A percentile compares a stretch with the other conserved stretches of the same genome.
These are phyloP conservation scores for Adansonia gregorii DNA, from an alignment of 441 rosid genomes.

Conservation along the genomic window DNA sequence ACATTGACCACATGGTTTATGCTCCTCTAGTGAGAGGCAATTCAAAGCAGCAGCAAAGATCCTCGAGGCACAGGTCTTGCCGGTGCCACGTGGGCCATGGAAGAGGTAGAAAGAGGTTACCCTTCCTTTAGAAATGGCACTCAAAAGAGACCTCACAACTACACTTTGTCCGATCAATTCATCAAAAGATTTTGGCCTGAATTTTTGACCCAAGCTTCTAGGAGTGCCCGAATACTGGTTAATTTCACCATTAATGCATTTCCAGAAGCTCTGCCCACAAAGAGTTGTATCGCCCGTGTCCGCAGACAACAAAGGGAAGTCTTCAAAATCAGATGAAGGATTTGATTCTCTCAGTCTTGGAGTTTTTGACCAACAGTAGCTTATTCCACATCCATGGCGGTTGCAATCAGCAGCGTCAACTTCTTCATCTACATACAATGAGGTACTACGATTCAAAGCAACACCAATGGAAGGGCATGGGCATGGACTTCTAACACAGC, in stretches of 20 bases:
- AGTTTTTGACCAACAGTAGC: slow-evolving; percentile 86
- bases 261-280: slow-evolving; percentile 39
- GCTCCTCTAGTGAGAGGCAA: slow-evolving; percentile 67
- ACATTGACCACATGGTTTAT: slow-evolving; percentile 83
- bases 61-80: slow-evolving; percentile 85
- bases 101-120: slow-evolving; percentile 73
- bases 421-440: slow-evolving; percentile 57
- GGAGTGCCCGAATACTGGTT: slow-evolving; percentile 46
- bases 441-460: slow-evolving; percentile 48
- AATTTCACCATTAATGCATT: slow-evolving; percentile 36
- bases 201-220: slow-evolving; percentile 74
- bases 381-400: slow-evolving; percentile 65
- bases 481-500: slow-evolving; percentile 56
- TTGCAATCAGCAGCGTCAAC: slow-evolving; percentile 41
- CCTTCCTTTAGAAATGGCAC: slow-evolving; percentile 74
- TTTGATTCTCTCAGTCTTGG: slow-evolving; percentile 67
- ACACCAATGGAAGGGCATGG: slow-evolving; percentile 41
- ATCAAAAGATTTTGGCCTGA: slow-evolving; percentile 66
- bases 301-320: slow-evolving; percentile 59
- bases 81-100: slow-evolving; percentile 92
- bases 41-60: slow-evolving; percentile 88
- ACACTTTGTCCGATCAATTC: slow-evolving; percentile 90
- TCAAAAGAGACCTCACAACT: slow-evolving; percentile 66
- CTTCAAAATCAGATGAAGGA: slow-evolving; percentile 68
- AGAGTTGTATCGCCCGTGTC: slow-evolving; percentile 37